Base-by-base conservation (phyloP, 2,329 filamentous ascomycete species). In the Plenodomus tracheiphilus region DNA sequence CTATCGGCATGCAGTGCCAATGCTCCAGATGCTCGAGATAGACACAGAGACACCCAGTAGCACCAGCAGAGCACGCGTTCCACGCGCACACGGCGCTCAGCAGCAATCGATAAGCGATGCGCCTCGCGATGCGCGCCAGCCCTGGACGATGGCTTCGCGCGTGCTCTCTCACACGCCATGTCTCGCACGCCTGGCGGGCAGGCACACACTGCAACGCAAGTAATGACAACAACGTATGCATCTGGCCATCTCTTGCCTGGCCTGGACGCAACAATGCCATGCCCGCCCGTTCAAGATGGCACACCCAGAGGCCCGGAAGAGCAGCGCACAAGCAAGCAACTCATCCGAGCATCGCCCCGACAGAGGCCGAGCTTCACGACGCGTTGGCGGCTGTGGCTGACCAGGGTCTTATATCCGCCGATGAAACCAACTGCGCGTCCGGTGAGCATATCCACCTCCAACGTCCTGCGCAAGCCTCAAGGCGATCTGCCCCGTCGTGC, bases 301-400 rank as follows among this genome's bases (percentile, higher is more conserved):
- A 48, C 49, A 43, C 44, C 41, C 49, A 49, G 41, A 40, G 34
- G 40, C 47, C 41, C 46, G 46, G 47, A 49, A 45, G 25, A 32
- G 44, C 49, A 49, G 50, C 55, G 39, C 38, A 34, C 19, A 32
- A 46, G 43, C 46, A 48, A 58, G 58, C 53, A 61, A 58, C 50
- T 61, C 55, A 47, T 49, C 58, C 58, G 58, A 61, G 55, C 55
- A 45, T 53, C 43, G 43, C 43, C 45, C 51, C 53, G 58, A 54
- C 49, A 39, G 46, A 49, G 50, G 55, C 58, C 58, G 55, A 59
- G 49, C 49, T 46, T 51, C 44, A 42, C 21, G 39, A 43, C 46
- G 52, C 43, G 48, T 36, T 54, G 51, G 53, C 58, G 56, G 55
- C 48, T 61, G 58, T 61, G 58, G 58, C 58, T 58, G 47, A 43